These are phyloP conservation scores for Phytophthora pinifolia DNA, from an alignment of 352 stramenopile species.

Conservation along the genomic window DNA sequence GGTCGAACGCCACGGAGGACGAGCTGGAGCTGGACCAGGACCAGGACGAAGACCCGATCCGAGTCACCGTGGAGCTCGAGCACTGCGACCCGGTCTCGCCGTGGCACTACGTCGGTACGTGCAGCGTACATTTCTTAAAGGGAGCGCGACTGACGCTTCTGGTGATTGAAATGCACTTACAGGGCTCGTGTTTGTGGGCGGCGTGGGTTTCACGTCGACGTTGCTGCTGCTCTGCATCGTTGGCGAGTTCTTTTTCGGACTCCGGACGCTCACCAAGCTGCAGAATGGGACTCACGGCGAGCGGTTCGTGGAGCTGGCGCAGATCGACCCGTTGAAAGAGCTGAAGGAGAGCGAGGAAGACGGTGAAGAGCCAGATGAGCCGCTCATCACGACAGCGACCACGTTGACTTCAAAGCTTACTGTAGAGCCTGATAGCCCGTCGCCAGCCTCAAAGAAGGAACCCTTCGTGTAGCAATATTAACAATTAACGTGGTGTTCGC, in stretches of 20 bases:
- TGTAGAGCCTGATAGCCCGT: conserved; percentile 4
- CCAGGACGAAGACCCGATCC: conserved; percentile 8
- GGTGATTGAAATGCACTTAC: neutral
- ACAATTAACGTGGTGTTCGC: conserved; percentile 5
- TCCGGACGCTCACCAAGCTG: conserved; percentile 44
- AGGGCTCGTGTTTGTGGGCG: conserved; percentile 43
- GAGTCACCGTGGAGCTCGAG: conserved; percentile 33
- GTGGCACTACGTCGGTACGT: conserved; percentile 42
- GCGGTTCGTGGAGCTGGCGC: conserved; percentile 41
- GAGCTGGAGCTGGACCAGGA: conserved; percentile 7
- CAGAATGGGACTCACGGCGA: conserved; percentile 27
- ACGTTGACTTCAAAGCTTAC: neutral
- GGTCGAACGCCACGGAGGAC: conserved; percentile 3
- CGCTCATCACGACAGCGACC: conserved; percentile 20
- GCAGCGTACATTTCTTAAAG: neutral
- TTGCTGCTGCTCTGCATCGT: conserved; percentile 44
- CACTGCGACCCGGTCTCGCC: conserved; percentile 44
- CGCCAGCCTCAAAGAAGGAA: neutral
- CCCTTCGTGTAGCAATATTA: conserved; percentile 12
- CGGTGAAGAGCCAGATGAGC: conserved; percentile 16
- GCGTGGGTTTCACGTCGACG: conserved; percentile 46
- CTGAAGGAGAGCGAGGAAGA: conserved; percentile 4
- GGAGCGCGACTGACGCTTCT: neutral
- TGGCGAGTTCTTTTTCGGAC: conserved; percentile 45
- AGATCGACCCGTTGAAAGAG: conserved; percentile 30